Conservation (phyloP, 352 stramenopile species). For the Ophiocytium majus region DNA sequence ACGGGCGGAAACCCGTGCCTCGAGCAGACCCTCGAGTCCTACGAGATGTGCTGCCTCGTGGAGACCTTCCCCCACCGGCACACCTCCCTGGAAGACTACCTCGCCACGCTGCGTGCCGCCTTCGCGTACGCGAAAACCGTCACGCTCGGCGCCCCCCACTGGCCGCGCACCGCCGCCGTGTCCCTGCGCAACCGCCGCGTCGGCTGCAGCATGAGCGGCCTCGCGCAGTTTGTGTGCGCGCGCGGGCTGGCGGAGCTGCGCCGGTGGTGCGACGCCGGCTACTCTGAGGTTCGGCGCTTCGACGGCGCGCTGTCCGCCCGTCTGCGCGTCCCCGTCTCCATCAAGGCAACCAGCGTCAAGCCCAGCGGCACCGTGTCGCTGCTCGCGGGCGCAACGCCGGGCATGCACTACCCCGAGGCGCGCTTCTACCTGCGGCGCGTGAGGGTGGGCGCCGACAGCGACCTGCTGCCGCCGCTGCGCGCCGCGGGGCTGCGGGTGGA, state of each 20-base stretch:
- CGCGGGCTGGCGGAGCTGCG: conserved; percentile 73
- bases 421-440: conserved; percentile 85
- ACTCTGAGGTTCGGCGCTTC: conserved; percentile 33
- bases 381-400: conserved; percentile 80
- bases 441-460: conserved; percentile 73
- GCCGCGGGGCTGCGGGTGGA: conserved; percentile 60
- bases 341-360: conserved; percentile 88
- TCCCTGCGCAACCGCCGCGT: conserved; percentile 86
- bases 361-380: conserved; percentile 80
- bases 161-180: conserved; percentile 80
- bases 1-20: conserved; percentile 83
- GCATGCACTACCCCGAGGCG: conserved; percentile 87
- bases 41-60: conserved; percentile 91
- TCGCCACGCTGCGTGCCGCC: conserved; percentile 65
- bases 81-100: conserved; percentile 72
- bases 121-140: conserved; percentile 86
- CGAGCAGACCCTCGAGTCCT: conserved; percentile 82
- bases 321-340: conserved; percentile 65
- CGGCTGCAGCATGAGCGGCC: conserved; percentile 81
- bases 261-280: conserved; percentile 75
- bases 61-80: conserved; percentile 80
- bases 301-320: conserved; percentile 25
- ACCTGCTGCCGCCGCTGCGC: conserved; percentile 70
- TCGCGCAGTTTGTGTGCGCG: conserved; percentile 81
- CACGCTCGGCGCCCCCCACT: conserved; percentile 81